Base-by-base conservation (phyloP, 371 early-diverging fungal species). In the Mortierella sp. region DNA sequence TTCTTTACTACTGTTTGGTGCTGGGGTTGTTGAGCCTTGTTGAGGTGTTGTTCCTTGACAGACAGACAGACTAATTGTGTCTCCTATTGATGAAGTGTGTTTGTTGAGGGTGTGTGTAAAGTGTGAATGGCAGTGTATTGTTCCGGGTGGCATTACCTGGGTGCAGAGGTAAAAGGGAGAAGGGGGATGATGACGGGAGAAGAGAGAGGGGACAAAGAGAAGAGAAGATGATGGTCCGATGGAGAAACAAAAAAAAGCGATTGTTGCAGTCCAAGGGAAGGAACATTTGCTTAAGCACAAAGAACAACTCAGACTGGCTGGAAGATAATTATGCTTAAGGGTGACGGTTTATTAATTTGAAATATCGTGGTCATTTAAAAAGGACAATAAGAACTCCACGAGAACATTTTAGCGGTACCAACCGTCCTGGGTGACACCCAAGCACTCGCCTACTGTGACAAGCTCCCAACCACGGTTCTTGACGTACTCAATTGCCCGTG, bases 361-460 rank as follows among this genome's bases (percentile, higher is more conserved):
- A 6, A 51, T 21, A 6, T 21, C 3, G 56, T n/a, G n/a, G n/a
- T n/a, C n/a, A n/a, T n/a, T n/a, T n/a, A n/a, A n/a, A n/a, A n/a
- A n/a, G n/a, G n/a, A n/a, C n/a, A n/a, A 46, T 11, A 46, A 14
- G 14, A 1, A 16, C 60, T 32, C 0, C 18, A 32, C 0, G 32
- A 10, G 2, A 6, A 0, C 0, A 12, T 32, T 32, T 46, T 72
- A 75, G 32, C 76, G 71, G 54, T 83, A 83, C 84, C 84, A 83
- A 11, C 60, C 27, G 32, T 58, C 46, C 38, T n/a, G 80, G 0
- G 54, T 29, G 44, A 63, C 38, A 24, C 77, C 84, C 21, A 83
- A 65, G 44, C 84, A 83, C 48, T 74, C 75, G 2, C 84, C 84
- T 8, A 83, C 84, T 8, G 84, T 70, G n/a, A 83, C 80, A 27